Evolutionary conservation across 1,139 yeast genomes (phyloP).

Genomic region (Lodderomyces theae): DNA sequence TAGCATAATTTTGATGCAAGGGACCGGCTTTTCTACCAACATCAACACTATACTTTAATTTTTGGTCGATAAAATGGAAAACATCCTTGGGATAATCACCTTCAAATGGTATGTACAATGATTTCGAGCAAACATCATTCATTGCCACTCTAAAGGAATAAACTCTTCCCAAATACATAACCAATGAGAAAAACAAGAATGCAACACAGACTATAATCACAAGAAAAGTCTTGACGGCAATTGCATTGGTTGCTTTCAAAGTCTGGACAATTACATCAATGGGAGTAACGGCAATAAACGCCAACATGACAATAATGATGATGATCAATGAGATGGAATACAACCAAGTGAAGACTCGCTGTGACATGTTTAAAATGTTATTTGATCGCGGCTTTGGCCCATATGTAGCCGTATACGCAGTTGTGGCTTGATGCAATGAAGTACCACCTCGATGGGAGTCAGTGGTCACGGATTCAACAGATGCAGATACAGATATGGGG

Average conservation of each 20-base stretch:
- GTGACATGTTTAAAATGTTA: conserved; percentile 28
- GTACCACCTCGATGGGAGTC: not conserved
- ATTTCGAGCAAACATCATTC: conserved; percentile 70
- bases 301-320: conserved; percentile 49
- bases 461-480: not conserved
- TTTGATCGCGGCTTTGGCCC: conserved; percentile 5
- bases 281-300: conserved; percentile 65
- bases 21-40: conserved; percentile 55
- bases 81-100: conserved; percentile 59
- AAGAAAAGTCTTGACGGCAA: conserved; percentile 64
- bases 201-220: conserved; percentile 71
- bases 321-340: conserved; percentile 55
- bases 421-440: conserved; percentile 7
- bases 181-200: conserved; percentile 48
- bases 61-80: conserved; percentile 36
- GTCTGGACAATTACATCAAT: conserved; percentile 76
- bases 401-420: conserved; percentile 8
- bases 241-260: conserved; percentile 41
- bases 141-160: conserved; percentile 56
- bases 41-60: conserved; percentile 42
- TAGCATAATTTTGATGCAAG: conserved; percentile 29
- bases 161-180: conserved; percentile 54
- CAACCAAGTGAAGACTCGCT: conserved; percentile 45
- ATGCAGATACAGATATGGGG: not conserved
- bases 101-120: conserved; percentile 62